Percentiles rank a stretch among this genome's conserved stretches.
These are phyloP conservation scores for Raddia distichophylla DNA, from an alignment of 176 grass and related monocot species.

Conservation along the genomic window DNA sequence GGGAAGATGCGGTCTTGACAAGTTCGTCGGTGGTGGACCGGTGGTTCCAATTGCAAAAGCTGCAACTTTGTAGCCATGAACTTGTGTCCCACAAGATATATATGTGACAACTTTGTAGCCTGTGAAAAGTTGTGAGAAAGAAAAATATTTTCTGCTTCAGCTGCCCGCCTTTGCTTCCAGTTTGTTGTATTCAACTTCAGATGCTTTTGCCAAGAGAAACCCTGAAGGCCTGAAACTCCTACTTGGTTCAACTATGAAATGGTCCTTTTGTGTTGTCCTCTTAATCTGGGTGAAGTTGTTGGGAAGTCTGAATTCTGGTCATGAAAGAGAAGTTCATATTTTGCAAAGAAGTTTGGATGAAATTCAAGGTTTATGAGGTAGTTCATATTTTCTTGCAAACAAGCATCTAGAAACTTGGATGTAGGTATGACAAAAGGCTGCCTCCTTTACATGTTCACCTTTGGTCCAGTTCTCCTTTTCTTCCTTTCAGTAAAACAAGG, in stretches of 20 bases:
- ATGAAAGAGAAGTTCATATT: not conserved
- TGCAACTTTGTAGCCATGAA: slow-evolving; percentile 43
- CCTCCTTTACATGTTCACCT: not conserved
- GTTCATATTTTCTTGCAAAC: slow-evolving; percentile 31
- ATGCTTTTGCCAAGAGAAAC: not conserved
- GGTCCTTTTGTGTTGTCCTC: not conserved
- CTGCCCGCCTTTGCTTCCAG: slow-evolving; percentile 11
- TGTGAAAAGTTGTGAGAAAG: slow-evolving; percentile 36
- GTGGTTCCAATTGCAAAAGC: slow-evolving; percentile 10
- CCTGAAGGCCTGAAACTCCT: not conserved
- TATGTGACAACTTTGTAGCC: slow-evolving; percentile 31
- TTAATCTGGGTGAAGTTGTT: not conserved
- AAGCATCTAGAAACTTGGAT: not conserved
- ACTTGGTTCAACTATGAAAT: not conserved
- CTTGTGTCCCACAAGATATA: slow-evolving; percentile 32
- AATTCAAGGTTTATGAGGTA: not conserved
- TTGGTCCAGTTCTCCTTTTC: not conserved
- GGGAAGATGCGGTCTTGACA: slow-evolving; percentile 9
- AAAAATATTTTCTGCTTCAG: not conserved
- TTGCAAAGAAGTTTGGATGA: too few relatives aligned
- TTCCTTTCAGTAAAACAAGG: not conserved
- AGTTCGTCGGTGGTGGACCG: slow-evolving; percentile 33
- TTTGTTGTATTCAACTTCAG: not conserved
- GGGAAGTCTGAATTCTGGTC: not conserved
- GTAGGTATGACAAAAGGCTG: not conserved